Conservation (phyloP, 208 protist genomes). For the Crithidia brevicula region DNA sequence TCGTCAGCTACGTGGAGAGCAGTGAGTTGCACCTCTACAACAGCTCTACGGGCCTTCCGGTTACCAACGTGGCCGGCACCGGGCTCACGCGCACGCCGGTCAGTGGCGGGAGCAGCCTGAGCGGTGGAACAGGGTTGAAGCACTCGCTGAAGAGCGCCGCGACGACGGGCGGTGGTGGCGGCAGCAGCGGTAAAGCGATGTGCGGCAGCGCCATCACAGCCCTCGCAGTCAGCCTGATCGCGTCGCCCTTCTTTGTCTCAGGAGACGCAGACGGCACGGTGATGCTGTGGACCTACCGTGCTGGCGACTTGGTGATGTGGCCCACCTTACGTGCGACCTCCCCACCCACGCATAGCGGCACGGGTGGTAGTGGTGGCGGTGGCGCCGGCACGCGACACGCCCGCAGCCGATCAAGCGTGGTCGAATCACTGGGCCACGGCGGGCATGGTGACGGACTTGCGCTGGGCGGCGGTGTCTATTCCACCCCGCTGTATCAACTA, state of each 20-base stretch:
- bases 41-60: slow-evolving; percentile 66
- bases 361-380: slow-evolving; percentile 3
- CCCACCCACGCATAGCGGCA: background rate
- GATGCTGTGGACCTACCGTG: slow-evolving; percentile 56
- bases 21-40: slow-evolving; percentile 62
- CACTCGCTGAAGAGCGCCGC: background rate
- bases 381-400: slow-evolving; percentile 13
- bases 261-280: slow-evolving; percentile 52
- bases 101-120: slow-evolving; percentile 8
- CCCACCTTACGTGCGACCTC: slow-evolving; percentile 20
- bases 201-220: slow-evolving; percentile 31
- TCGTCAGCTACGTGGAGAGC: slow-evolving; percentile 53
- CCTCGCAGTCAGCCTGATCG: slow-evolving; percentile 40
- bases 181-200: background rate
- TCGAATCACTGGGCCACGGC: slow-evolving; percentile 6
- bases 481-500: slow-evolving; percentile 32
- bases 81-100: slow-evolving; percentile 4
- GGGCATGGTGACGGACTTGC: background rate
- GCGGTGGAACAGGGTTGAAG: background rate
- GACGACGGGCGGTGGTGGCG: background rate
- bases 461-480: slow-evolving; percentile 6
- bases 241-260: slow-evolving; percentile 65
- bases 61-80: slow-evolving; percentile 34
- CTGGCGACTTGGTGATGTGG: slow-evolving; percentile 28
- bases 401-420: slow-evolving; percentile 9